Percentiles rank a stretch among this genome's conserved stretches.
Evolutionary conservation across 805 yeast species (phyloP).

Genomic region (Candida argentea): DNA sequence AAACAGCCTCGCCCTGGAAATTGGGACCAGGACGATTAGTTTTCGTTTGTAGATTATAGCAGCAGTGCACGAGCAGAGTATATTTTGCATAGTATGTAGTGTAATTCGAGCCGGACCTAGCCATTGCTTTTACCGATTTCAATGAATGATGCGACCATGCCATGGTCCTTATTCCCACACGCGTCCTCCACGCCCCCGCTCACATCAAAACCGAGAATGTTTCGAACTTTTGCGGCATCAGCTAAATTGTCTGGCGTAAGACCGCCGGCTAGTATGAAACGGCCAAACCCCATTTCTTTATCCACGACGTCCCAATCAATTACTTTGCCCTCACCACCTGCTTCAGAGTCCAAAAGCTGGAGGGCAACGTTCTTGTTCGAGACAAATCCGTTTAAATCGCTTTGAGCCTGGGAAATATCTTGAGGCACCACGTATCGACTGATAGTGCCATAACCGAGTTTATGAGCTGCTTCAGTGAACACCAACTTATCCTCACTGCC

Average conservation of each 20-base stretch:
- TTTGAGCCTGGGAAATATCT: conserved; percentile 32
- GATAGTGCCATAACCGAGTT: conserved; percentile 48
- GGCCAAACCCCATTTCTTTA: conserved; percentile 25
- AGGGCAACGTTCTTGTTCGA: conserved; percentile 31
- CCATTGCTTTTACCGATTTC: conserved; percentile 28
- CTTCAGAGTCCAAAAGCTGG: conserved; percentile 74
- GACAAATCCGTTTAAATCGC: conserved; percentile 7
- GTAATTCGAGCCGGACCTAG: neutral
- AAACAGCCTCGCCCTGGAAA: conserved; percentile 79
- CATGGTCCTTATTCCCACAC: conserved; percentile 58
- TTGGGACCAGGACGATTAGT: conserved; percentile 88
- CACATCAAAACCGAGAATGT: conserved; percentile 87
- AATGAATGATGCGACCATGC: conserved; percentile 54
- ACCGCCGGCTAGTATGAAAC: conserved; percentile 82
- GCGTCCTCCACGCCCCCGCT: conserved; percentile 86
- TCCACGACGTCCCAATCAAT: conserved; percentile 53
- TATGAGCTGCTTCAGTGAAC: conserved; percentile 26
- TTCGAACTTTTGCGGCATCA: conserved; percentile 38
- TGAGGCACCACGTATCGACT: conserved; percentile 57
- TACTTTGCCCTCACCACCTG: conserved; percentile 85
- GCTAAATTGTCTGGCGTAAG: conserved; percentile 64
- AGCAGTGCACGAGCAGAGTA: neutral
- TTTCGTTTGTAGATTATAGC: neutral
- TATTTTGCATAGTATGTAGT: neutral
- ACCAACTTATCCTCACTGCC: conserved; percentile 53